Base-by-base conservation (phyloP, 345 rosid genomes). In the Lenwebbia sp. region DNA sequence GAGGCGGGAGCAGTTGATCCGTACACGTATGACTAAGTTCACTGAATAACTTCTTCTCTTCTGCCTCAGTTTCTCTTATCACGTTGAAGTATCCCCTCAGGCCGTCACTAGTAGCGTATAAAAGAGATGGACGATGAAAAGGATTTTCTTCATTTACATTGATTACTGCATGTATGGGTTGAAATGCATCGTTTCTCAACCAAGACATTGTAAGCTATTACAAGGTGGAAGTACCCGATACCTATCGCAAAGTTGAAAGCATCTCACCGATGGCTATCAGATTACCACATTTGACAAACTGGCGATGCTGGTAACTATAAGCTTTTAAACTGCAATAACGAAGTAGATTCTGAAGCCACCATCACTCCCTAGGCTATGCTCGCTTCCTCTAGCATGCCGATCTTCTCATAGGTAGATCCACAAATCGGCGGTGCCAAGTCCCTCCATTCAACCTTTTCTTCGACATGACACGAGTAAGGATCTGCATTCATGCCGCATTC, bases 361-460 rank as follows among this genome's bases (percentile, higher is more conserved):
- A 10, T 65, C 76, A 17, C 25, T 2, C 44, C 76, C 76, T 33
- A 17, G 76, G 76, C 76, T 17, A 33, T 33, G 23, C 44, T 65
- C 44, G 4, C 76, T 83, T 82, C 21, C 30, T 83, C 83, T 85
- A 56, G 37, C 55, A 54, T 49, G 65, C 82, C 22, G 82, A 83
- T 84, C 89, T 53, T 87, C 83, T 85, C 62, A 51, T 2, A 6
- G 57, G 33, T 2, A 6, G 57, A 76, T 52, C 86, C 87, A 13
- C 37, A 86, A 84, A 86, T 85, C 85, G 88, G 88, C 12, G 57
- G 84, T 13, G 78, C 41, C 13, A 51, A 85, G 49, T 88, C 76
- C 84, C 26, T 88, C 56, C 49, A 47, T 74, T 78, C 88, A 12
- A 33, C 86, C 82, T 54, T 70, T 53, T 37, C 85, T 62, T 40